These are phyloP conservation scores for Tetraselmis chui DNA, from an alignment of 139 green algal genomes.

Conservation along the genomic window DNA sequence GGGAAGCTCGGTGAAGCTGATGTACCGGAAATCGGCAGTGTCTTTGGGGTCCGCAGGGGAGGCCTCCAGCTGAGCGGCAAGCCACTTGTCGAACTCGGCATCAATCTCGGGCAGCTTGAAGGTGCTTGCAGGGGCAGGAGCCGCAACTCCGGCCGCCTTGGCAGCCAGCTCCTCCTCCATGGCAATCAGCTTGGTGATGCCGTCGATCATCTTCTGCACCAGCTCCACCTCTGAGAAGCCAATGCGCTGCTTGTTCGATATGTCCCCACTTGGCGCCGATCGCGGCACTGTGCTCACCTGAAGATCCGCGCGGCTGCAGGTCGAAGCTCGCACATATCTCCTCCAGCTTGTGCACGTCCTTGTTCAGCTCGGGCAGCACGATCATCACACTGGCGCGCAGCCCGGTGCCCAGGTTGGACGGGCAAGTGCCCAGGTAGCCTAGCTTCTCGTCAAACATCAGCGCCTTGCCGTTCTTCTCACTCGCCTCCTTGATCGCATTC, in stretches of 20 bases:
- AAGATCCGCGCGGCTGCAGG: slow-evolving; percentile 12
- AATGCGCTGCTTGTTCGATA: slow-evolving; percentile 18
- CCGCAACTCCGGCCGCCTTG: neutral
- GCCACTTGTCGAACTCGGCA: slow-evolving; percentile 9
- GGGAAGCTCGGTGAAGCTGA: slow-evolving; percentile 12
- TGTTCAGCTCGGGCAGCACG: slow-evolving; percentile 7
- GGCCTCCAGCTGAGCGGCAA: slow-evolving; percentile 7
- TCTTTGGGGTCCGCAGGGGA: slow-evolving; percentile 13
- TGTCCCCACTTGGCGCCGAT: slow-evolving; percentile 11
- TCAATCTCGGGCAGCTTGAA: neutral
- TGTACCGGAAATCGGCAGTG: slow-evolving; percentile 10
- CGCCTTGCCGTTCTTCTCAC: slow-evolving; percentile 6
- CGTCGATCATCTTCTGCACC: slow-evolving; percentile 18
- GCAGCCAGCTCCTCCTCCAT: slow-evolving; percentile 15
- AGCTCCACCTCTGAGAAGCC: slow-evolving; percentile 16
- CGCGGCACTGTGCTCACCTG: slow-evolving; percentile 11
- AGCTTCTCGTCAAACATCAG: slow-evolving; percentile 11
- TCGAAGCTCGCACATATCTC: slow-evolving; percentile 11
- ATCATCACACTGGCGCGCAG: slow-evolving; percentile 16
- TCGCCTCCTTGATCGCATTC: slow-evolving; percentile 6
- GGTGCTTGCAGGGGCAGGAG: neutral
- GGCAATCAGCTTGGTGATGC: slow-evolving; percentile 15
- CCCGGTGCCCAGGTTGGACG: slow-evolving; percentile 15
- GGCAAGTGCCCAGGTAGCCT: slow-evolving; percentile 12
- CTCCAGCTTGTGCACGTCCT: slow-evolving; percentile 13